Conservation (phyloP, 805 yeast genomes). For the Cyberlindnera bimundalis region DNA sequence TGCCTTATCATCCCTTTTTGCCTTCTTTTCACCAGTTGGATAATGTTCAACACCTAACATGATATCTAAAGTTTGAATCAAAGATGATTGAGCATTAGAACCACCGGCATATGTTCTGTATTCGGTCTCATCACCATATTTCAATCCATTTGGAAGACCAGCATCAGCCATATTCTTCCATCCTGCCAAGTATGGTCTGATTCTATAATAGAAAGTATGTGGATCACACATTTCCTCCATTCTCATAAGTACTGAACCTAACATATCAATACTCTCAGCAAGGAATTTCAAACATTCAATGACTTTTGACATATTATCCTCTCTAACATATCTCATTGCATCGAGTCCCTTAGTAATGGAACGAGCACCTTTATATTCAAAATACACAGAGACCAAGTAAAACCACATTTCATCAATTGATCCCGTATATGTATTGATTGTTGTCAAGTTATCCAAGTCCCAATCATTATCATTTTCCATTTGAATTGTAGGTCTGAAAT, state of each 20-base stretch:
- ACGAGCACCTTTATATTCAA: conserved; percentile 78
- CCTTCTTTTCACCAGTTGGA: conserved; percentile 62
- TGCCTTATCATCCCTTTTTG: conserved; percentile 16
- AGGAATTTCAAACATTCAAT: conserved; percentile 51
- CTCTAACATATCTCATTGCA: conserved; percentile 56
- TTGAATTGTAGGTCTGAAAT: conserved; percentile 63
- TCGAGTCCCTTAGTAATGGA: conserved; percentile 65
- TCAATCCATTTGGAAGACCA: conserved; percentile 76
- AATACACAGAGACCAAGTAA: conserved; percentile 80
- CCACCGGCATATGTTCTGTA: conserved; percentile 78
- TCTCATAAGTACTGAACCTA: conserved; percentile 69
- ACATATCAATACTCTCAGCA: conserved; percentile 70
- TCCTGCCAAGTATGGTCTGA: conserved; percentile 90
- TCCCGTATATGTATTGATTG: conserved; percentile 85
- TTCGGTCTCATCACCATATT: conserved; percentile 61
- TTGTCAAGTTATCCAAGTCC: conserved; percentile 67
- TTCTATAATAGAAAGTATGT: conserved; percentile 78
- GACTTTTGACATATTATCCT: conserved; percentile 40
- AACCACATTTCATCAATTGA: conserved; percentile 93
- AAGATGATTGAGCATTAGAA: conserved; percentile 88
- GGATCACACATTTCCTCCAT: conserved; percentile 97
- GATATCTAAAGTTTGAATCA: conserved; percentile 83
- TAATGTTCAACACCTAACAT: conserved; percentile 72
- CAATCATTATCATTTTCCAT: conserved; percentile 27
- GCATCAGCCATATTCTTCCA: conserved; percentile 90